Evolutionary conservation across 345 rosid species (phyloP).

Genomic region (Hibiscus syriacus): DNA sequence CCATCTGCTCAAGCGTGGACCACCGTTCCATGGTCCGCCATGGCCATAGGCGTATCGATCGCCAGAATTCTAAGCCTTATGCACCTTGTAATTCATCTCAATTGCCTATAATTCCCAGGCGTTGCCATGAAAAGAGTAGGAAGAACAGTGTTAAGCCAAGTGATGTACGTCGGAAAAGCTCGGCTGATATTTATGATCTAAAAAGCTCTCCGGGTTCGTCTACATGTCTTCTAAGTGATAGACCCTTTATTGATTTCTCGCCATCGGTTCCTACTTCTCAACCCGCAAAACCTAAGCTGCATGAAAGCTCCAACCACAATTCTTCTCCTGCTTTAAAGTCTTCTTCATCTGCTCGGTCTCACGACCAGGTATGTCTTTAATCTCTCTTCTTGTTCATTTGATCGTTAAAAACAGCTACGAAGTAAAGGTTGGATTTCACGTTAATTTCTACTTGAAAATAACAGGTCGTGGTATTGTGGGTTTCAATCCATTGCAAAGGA

Average conservation of each 20-base stretch:
- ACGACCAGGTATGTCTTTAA: conserved; percentile 4
- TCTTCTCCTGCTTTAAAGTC: conserved; percentile 31
- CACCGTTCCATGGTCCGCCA: conserved; percentile 39
- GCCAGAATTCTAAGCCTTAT: conserved; percentile 27
- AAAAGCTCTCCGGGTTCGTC: conserved; percentile 34
- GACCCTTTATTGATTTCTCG: conserved; percentile 29
- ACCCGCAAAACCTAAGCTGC: conserved; percentile 17
- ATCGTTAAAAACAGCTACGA: conserved; percentile 25
- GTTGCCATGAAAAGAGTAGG: conserved; percentile 22
- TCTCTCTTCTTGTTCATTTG: conserved; percentile 21
- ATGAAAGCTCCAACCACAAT: neutral
- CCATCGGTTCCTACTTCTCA: conserved; percentile 33
- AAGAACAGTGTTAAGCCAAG: conserved; percentile 21
- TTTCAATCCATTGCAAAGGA: conserved; percentile 91
- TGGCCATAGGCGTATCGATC: conserved; percentile 25
- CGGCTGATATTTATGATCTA: conserved; percentile 42
- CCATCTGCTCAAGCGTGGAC: conserved; percentile 49
- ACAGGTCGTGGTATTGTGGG: conserved; percentile 82
- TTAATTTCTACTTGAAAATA: neutral
- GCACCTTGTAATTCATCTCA: conserved; percentile 37
- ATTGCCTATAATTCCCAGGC: conserved; percentile 35
- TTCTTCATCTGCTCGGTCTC: conserved; percentile 18
- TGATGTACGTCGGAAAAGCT: conserved; percentile 53
- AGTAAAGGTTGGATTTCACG: neutral
- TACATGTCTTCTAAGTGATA: conserved; percentile 57